A percentile compares a stretch with the other conserved stretches of the same genome.
Conservation (phyloP, 345 rosid species). For the Aurinia saxatilis region DNA sequence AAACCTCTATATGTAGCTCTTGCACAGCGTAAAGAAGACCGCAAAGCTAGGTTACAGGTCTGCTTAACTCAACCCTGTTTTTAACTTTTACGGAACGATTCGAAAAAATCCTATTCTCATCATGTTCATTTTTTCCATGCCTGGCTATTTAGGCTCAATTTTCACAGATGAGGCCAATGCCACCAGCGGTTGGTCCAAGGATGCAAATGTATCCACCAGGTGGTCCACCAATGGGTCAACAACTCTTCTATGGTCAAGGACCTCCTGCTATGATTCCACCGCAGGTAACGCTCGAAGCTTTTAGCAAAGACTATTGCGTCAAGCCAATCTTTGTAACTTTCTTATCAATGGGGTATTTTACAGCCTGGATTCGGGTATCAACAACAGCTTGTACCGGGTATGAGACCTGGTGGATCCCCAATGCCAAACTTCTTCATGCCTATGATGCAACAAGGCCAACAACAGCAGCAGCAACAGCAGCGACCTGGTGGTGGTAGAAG, state of each 20-base stretch:
- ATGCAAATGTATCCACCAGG: constrained; percentile 87
- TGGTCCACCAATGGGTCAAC: constrained; percentile 48
- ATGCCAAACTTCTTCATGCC: constrained; percentile 86
- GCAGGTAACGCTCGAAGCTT: constrained; percentile 44
- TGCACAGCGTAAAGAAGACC: constrained; percentile 90
- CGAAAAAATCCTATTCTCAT: not conserved
- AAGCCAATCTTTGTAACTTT: constrained; percentile 3
- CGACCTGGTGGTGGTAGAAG: constrained; percentile 33
- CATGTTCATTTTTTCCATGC: not conserved
- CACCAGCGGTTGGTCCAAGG: constrained; percentile 73
- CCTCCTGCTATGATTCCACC: constrained; percentile 87
- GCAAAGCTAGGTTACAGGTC: constrained; percentile 93
- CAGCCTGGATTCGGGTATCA: constrained; percentile 97
- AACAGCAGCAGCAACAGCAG: constrained; percentile 74
- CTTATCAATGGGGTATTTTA: not conserved
- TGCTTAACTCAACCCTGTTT: not conserved
- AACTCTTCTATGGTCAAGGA: constrained; percentile 85
- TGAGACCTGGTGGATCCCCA: constrained; percentile 79
- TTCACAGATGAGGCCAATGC: constrained; percentile 87
- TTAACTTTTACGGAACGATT: not conserved
- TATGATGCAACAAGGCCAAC: constrained; percentile 95
- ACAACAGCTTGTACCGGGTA: constrained; percentile 92
- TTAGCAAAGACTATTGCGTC: not conserved
- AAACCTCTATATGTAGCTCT: constrained; percentile 92
- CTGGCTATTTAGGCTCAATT: constrained; percentile 62